phyloP scores from a whole-genome alignment of 2,329 filamentous ascomycete species.

The Rutstroemia sp. region DNA sequence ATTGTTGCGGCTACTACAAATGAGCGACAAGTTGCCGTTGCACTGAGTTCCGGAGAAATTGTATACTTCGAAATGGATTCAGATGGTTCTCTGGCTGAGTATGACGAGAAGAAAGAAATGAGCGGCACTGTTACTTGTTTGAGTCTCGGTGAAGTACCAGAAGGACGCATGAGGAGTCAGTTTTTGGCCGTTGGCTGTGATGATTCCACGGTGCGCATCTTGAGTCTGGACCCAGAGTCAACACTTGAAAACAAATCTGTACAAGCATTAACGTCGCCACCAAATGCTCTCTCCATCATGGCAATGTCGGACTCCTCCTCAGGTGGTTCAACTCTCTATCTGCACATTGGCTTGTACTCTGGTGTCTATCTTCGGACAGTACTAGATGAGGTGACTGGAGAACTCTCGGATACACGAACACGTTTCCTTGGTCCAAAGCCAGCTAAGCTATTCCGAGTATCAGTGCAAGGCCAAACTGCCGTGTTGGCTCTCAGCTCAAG shows the following conservation, averaged over 20 bases:
- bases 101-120: slow-evolving; percentile 93
- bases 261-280: slow-evolving; percentile 84
- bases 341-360: slow-evolving; percentile 93
- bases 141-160: slow-evolving; percentile 87
- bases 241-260: slow-evolving; percentile 91
- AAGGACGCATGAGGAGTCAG: slow-evolving; percentile 80
- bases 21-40: slow-evolving; percentile 84
- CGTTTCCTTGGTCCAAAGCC: slow-evolving; percentile 89
- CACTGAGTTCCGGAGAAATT: slow-evolving; percentile 91
- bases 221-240: slow-evolving; percentile 82
- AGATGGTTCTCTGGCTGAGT: slow-evolving; percentile 85
- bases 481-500: slow-evolving; percentile 86
- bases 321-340: slow-evolving; percentile 79
- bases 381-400: slow-evolving; percentile 89
- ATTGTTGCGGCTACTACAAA: slow-evolving; percentile 95
- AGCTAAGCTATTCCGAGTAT: slow-evolving; percentile 86
- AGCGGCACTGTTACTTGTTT: slow-evolving; percentile 90
- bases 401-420: slow-evolving; percentile 88
- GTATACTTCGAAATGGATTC: slow-evolving; percentile 97
- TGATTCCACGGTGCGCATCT: slow-evolving; percentile 88
- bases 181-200: slow-evolving; percentile 96
- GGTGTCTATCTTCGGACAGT: slow-evolving; percentile 95
- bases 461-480: slow-evolving; percentile 74
- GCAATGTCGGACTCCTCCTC: slow-evolving; percentile 91
- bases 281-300: slow-evolving; percentile 84